Conservation (phyloP, 208 protist species). For the Leishmania arabica region DNA sequence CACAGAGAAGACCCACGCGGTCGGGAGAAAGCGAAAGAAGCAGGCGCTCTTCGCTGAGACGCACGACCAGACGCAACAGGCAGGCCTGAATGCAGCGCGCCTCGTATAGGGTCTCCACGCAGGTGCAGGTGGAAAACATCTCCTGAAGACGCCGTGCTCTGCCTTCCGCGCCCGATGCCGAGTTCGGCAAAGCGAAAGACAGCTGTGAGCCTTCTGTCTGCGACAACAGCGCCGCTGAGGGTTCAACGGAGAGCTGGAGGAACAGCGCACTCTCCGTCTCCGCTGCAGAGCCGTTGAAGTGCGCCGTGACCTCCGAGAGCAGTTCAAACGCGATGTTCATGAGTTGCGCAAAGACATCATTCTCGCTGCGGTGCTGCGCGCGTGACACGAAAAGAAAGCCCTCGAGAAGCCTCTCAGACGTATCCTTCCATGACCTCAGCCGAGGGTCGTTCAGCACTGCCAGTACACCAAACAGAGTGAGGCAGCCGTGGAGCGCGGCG, state of each 20-base stretch:
- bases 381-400: constrained; percentile 32
- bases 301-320: constrained; percentile 13
- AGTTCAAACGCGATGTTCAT: constrained; percentile 13
- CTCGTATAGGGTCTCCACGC: constrained; percentile 32
- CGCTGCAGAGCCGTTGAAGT: constrained; percentile 12
- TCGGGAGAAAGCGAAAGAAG: constrained; percentile 1
- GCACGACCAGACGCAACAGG: constrained; percentile 24
- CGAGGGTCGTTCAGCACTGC: constrained; percentile 36
- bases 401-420: constrained; percentile 40
- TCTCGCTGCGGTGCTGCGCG: constrained; percentile 25
- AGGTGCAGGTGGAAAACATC: constrained; percentile 15
- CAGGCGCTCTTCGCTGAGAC: constrained; percentile 18
- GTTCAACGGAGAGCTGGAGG: constrained; percentile 3
- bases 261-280: constrained; percentile 12
- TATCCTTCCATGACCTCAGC: constrained; percentile 18
- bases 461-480: constrained; percentile 64
- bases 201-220: neutral
- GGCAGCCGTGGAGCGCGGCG: constrained; percentile 47
- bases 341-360: constrained; percentile 9
- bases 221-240: neutral
- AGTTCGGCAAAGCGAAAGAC: neutral
- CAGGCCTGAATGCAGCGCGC: constrained; percentile 29
- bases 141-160: neutral
- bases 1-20: constrained; percentile 17
- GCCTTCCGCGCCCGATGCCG: neutral